Conservation (phyloP, 75 land plant species). For the Pinus albicaulis region DNA sequence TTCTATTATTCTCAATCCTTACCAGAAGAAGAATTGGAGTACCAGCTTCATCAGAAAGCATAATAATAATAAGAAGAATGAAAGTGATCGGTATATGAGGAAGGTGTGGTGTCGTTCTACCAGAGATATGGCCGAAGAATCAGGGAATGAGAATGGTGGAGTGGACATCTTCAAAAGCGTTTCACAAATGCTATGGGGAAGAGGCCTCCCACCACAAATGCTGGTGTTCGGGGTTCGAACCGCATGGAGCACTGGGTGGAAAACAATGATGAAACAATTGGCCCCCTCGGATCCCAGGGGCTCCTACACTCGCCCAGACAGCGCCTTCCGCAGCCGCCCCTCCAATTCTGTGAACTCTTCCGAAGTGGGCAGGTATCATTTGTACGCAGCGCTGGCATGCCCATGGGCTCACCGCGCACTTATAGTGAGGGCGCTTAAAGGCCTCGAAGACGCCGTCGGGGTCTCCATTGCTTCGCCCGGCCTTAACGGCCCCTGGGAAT, state of each 20-base stretch:
- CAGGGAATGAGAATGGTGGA: neutral
- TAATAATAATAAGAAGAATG: no score
- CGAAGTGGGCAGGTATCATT: slow-evolving; percentile 44
- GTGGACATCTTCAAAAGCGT: slow-evolving; percentile 32
- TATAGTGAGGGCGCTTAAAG: slow-evolving; percentile 75
- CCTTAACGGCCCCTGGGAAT: slow-evolving; percentile 72
- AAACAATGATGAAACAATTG: slow-evolving; percentile 91
- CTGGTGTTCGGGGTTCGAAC: slow-evolving; percentile 72
- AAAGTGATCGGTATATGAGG: no score
- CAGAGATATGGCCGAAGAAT: no score
- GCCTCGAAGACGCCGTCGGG: slow-evolving; percentile 53
- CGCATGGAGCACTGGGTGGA: slow-evolving; percentile 79
- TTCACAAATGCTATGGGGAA: slow-evolving; percentile 72
- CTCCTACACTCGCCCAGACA: slow-evolving; percentile 37
- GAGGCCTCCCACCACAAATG: slow-evolving; percentile 70
- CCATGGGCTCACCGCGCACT: slow-evolving; percentile 95
- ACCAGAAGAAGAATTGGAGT: no score
- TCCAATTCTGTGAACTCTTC: neutral
- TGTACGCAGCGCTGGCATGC: slow-evolving; percentile 82
- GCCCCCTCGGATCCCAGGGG: slow-evolving; percentile 70
- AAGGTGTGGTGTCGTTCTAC: no score
- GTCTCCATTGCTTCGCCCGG: slow-evolving; percentile 77
- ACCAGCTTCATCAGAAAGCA: no score
- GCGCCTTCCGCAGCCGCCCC: slow-evolving; percentile 38
- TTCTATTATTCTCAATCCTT: no score